These are phyloP conservation scores for Myriosclerotinia duriaeana DNA, from an alignment of 2,329 filamentous ascomycete species.

Conservation along the genomic window DNA sequence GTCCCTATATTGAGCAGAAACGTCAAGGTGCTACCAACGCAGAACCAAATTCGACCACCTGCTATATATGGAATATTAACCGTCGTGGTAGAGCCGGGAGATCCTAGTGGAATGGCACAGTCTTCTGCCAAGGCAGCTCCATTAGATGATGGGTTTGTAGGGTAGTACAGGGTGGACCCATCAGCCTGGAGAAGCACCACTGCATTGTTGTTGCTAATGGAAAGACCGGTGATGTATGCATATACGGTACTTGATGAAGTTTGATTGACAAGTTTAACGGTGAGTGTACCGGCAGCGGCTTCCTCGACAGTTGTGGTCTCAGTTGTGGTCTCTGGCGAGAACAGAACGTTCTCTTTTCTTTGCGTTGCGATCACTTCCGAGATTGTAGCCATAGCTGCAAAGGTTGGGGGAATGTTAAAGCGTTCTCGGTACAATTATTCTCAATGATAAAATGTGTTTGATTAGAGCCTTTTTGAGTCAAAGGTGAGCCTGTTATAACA, in stretches of 20 bases:
- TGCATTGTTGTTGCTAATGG: slow-evolving; percentile 57
- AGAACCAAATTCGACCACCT: slow-evolving; percentile 73
- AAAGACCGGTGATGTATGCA: slow-evolving; percentile 69
- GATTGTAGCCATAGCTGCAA: slow-evolving; percentile 30
- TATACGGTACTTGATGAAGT: slow-evolving; percentile 61
- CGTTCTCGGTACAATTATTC: not conserved
- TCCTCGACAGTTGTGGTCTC: slow-evolving; percentile 18
- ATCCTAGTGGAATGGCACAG: slow-evolving; percentile 64
- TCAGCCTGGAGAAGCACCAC: slow-evolving; percentile 66
- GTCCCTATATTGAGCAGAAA: slow-evolving; percentile 69
- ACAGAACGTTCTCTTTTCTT: slow-evolving; percentile 26
- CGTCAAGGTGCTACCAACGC: slow-evolving; percentile 56
- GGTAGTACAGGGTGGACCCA: slow-evolving; percentile 64
- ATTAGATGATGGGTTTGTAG: slow-evolving; percentile 54
- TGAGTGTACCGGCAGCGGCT: slow-evolving; percentile 45
- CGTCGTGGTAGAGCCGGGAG: slow-evolving; percentile 57
- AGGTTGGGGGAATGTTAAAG: slow-evolving; percentile 4
- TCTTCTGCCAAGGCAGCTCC: slow-evolving; percentile 55
- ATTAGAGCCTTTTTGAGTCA: not conserved
- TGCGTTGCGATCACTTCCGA: slow-evolving; percentile 28
- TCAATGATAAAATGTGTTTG: slow-evolving; percentile 2
- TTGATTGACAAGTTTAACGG: slow-evolving; percentile 66
- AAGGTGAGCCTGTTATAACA: not conserved
- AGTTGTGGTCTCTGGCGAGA: slow-evolving; percentile 22
- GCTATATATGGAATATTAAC: slow-evolving; percentile 68